Base-by-base conservation (phyloP, 441 rosid species). In the Gossypium davidsonii region DNA sequence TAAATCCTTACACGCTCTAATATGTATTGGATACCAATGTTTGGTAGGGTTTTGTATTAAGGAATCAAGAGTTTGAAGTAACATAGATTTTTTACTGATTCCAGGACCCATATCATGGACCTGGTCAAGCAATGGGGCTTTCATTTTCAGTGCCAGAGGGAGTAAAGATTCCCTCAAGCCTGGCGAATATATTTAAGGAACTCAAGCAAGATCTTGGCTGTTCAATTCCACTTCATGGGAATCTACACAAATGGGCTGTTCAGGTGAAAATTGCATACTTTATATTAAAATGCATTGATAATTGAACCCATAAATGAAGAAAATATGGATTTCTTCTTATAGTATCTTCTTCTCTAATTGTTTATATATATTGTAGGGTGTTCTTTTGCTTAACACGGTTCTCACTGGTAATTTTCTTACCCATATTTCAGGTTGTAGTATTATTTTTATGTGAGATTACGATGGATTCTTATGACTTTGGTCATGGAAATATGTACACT, bases 121-220 rank as follows among this genome's bases (percentile, higher is more conserved):
- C 92, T 61, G 92, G 93, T 79, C 99, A 94, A 78, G 99, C 99
- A 63, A 92, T 94, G 99, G 98, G 99, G 14, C 93, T 94, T 18
- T 82, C 98, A 6, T 94, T 94, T 84, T 92, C 98, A 51, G 98
- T 91, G 42, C 99, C 98, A 10, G 81, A 84, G 44, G 96, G 93
- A 51, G 78, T 90, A 48, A 92, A 89, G 83, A 59, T 80, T 58
- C 99, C 99, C 55, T 91, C 98, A 1, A 94, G 98, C 75, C 89
- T 94, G 53, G 84, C 74, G 63, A 94, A 92, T 75, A 89, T 91
- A 72, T 94, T 94, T 68, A 94, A 91, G 85, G 98, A 92, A 78
- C 93, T 94, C 75, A 81, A 82, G 37, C 84, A 85, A 58, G 99
- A 94, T 83, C 80, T 91, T 56, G 99, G 97, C 37, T 94, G 97